Conservation (phyloP, 2,329 filamentous ascomycete genomes). For the Diplodia intermedia region DNA sequence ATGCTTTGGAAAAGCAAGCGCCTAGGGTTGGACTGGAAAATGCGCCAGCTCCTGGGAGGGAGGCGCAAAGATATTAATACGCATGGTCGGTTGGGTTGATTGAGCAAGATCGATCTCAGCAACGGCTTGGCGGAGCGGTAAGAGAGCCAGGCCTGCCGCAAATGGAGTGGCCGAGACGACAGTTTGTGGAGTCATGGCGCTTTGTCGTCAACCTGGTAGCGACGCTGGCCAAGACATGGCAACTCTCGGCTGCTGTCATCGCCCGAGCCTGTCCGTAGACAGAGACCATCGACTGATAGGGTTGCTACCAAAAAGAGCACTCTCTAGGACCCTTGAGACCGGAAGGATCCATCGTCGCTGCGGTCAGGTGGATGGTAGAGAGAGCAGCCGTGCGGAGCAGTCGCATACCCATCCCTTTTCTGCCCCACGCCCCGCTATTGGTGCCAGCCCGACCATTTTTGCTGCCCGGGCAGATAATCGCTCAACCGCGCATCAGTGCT, state of each 20-base stretch:
- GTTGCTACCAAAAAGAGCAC: neutral
- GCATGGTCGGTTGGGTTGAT: neutral
- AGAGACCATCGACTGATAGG: neutral
- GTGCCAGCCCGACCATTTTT: constrained; percentile 21
- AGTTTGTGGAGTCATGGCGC: constrained; percentile 12
- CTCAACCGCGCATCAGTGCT: constrained; percentile 1
- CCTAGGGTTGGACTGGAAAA: neutral
- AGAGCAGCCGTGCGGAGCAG: neutral
- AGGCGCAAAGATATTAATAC: constrained; percentile 3
- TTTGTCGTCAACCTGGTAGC: constrained; percentile 10
- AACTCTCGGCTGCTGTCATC: neutral
- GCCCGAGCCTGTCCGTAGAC: neutral
- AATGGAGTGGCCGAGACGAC: neutral
- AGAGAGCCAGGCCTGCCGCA: neutral
- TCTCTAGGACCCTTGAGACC: no score
- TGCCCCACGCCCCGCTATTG: neutral
- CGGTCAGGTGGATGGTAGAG: neutral
- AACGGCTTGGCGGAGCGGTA: constrained; percentile 5
- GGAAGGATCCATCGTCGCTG: neutral
- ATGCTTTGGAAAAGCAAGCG: no score
- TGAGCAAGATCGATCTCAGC: neutral
- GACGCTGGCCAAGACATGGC: neutral
- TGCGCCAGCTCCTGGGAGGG: neutral
- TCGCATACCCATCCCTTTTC: neutral
- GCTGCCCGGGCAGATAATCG: constrained; percentile 27